Evolutionary conservation across 75 land plant species (phyloP).

Genomic region (Picea sitchensis): DNA sequence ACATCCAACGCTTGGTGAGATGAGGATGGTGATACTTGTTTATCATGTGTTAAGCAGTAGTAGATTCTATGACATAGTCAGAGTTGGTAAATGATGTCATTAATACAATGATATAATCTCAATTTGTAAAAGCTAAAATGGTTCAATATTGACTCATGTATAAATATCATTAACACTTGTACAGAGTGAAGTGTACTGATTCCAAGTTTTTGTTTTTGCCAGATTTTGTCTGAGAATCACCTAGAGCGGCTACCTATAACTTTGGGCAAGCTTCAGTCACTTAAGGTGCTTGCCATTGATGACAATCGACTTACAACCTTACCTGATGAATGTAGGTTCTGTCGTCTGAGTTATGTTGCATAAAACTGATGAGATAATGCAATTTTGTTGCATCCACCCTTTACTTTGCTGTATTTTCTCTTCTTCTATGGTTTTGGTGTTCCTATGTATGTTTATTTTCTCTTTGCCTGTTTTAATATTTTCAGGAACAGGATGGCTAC

Average conservation of each 20-base stretch:
- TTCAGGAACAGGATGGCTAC: not conserved
- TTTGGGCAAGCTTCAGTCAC: slow-evolving; percentile 70
- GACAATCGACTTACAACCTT: slow-evolving; percentile 63
- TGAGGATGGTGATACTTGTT: slow-evolving; percentile 2
- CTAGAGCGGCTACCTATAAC: slow-evolving; percentile 75
- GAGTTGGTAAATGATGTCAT: not conserved
- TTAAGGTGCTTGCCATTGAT: slow-evolving; percentile 81
- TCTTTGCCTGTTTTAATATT: not conserved
- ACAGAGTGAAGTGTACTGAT: not conserved
- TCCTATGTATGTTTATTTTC: not conserved
- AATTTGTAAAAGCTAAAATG: not conserved
- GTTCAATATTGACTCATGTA: not conserved
- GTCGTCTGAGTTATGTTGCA: not conserved
- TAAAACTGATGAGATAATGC: not conserved
- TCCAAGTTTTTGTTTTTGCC: slow-evolving; percentile 8
- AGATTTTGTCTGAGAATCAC: slow-evolving; percentile 71
- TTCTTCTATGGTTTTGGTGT: not conserved
- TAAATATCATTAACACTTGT: not conserved
- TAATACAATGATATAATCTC: not conserved
- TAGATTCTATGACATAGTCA: not conserved
- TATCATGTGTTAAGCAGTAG: not conserved
- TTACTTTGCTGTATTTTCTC: not conserved
- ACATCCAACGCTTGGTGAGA: slow-evolving; percentile 86
- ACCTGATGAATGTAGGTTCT: slow-evolving; percentile 87
- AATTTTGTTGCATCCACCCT: slow-evolving; percentile 8